Conservation (phyloP, 768 basidiomycete genomes). For the Tylopilus subfusipes region DNA sequence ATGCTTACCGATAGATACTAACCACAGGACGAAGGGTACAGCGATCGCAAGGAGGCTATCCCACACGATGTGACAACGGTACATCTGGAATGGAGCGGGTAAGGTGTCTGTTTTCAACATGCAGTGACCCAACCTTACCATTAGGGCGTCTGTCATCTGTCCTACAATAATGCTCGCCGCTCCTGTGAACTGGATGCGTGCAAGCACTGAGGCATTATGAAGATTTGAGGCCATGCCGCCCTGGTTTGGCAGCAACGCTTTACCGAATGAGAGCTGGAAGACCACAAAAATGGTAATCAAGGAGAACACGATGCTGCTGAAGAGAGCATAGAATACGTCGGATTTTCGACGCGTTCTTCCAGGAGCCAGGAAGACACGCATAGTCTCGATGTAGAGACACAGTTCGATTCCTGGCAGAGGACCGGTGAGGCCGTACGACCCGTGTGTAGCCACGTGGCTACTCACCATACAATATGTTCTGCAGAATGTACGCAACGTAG, state of each 20-base stretch:
- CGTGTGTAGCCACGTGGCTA: not conserved
- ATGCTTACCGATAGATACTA: too few species aligned
- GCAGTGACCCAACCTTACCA: slow-evolving; percentile 10
- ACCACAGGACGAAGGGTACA: slow-evolving; percentile 9
- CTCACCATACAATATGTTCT: not conserved
- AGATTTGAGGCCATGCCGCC: too few species aligned
- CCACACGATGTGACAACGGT: slow-evolving; percentile 37
- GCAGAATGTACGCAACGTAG: not conserved
- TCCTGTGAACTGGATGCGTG: slow-evolving; percentile 20
- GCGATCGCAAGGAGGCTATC: slow-evolving; percentile 6
- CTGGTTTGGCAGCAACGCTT: slow-evolving; percentile 28
- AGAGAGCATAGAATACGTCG: slow-evolving; percentile 14
- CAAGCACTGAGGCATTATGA: too few species aligned
- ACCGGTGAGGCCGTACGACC: not conserved
- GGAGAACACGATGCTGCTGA: slow-evolving; percentile 1
- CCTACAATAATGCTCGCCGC: slow-evolving; percentile 24
- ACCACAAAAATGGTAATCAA: too few species aligned
- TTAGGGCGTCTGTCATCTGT: slow-evolving; percentile 28
- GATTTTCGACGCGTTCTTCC: not conserved
- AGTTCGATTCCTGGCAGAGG: slow-evolving; percentile 8
- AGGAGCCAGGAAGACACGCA: slow-evolving; percentile 4
- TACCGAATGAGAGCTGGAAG: too few species aligned
- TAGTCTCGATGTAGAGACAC: slow-evolving; percentile 16
- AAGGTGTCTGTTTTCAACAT: not conserved
- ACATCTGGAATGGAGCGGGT: slow-evolving; percentile 17